Conservation (phyloP, 1,139 yeast genomes). For the Yamadazyma pseudoaaseri region DNA sequence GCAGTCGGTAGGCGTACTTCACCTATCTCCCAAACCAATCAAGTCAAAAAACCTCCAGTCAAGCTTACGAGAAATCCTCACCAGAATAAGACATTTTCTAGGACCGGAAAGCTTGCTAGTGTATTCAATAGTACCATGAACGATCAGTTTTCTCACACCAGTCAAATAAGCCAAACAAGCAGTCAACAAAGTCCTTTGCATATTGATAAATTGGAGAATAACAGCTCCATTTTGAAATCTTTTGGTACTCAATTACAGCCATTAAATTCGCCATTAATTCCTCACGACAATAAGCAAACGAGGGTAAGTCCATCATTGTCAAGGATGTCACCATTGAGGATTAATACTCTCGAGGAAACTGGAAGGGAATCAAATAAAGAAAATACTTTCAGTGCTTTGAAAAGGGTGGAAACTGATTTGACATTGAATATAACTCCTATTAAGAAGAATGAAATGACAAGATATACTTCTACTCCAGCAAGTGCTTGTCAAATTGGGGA, state of each 20-base stretch:
- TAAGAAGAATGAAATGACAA: slow-evolving; percentile 13
- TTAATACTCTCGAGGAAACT: slow-evolving; percentile 9
- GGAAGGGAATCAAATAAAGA: slow-evolving; percentile 7
- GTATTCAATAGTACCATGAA: slow-evolving; percentile 8
- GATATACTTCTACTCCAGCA: slow-evolving; percentile 16
- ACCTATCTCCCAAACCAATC: slow-evolving; percentile 5
- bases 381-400: neutral
- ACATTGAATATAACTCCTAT: slow-evolving; percentile 24
- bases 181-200: slow-evolving; percentile 8
- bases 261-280: slow-evolving; percentile 27
- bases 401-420: slow-evolving; percentile 5
- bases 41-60: slow-evolving; percentile 9
- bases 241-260: slow-evolving; percentile 26
- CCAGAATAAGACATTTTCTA: neutral
- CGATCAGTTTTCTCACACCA: slow-evolving; percentile 3
- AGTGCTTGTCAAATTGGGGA: slow-evolving; percentile 23
- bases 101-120: slow-evolving; percentile 4
- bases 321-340: slow-evolving; percentile 21
- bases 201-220: neutral
- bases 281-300: slow-evolving; percentile 1
- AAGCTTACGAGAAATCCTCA: slow-evolving; percentile 3
- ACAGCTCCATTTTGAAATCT: slow-evolving; percentile 21
- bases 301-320: slow-evolving; percentile 9
- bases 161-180: slow-evolving; percentile 9
- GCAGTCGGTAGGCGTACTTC: slow-evolving; percentile 6